Percentiles rank a stretch among this genome's conserved stretches.
phyloP scores from a whole-genome alignment of 2,329 filamentous ascomycete genomes.

The Albifimbria verrucaria region DNA sequence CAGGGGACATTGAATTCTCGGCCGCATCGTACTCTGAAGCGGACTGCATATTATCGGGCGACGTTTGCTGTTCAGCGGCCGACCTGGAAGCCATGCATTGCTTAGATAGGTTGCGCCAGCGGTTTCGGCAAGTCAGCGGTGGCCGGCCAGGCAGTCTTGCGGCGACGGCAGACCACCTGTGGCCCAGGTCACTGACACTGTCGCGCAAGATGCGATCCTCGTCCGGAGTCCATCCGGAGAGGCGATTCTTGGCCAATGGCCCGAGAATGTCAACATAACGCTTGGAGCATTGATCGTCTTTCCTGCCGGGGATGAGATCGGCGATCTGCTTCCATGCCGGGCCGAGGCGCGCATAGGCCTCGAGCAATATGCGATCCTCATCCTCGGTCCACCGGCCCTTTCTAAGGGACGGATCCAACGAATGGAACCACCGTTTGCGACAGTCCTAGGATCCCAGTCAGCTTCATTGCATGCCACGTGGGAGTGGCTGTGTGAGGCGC shows the following conservation, averaged over 20 bases:
- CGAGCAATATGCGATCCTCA: conserved; percentile 24
- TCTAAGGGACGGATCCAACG: conserved; percentile 22
- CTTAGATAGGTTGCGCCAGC: conserved; percentile 17
- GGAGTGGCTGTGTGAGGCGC: too few species aligned
- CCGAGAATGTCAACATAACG: conserved; percentile 25
- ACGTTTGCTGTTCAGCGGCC: background rate
- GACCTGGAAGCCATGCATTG: background rate
- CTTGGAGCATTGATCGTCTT: conserved; percentile 26
- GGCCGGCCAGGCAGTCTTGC: conserved; percentile 19
- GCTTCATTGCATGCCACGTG: too few species aligned
- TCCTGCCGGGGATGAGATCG: conserved; percentile 22
- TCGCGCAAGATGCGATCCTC: conserved; percentile 20
- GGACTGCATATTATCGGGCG: background rate
- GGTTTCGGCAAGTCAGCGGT: conserved; percentile 24
- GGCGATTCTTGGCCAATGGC: conserved; percentile 19
- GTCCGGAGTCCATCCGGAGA: conserved; percentile 21
- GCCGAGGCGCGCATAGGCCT: conserved; percentile 21
- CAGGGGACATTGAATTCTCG: background rate
- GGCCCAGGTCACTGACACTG: conserved; percentile 19
- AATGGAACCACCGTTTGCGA: conserved; percentile 27
- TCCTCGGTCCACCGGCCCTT: conserved; percentile 25
- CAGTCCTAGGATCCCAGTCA: conserved; percentile 16
- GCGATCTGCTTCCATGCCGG: conserved; percentile 24
- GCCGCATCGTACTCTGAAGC: background rate
- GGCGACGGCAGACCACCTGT: conserved; percentile 24